phyloP scores from a whole-genome alignment of 1,284 basidiomycete genomes.

The Omphalotus olearius region DNA sequence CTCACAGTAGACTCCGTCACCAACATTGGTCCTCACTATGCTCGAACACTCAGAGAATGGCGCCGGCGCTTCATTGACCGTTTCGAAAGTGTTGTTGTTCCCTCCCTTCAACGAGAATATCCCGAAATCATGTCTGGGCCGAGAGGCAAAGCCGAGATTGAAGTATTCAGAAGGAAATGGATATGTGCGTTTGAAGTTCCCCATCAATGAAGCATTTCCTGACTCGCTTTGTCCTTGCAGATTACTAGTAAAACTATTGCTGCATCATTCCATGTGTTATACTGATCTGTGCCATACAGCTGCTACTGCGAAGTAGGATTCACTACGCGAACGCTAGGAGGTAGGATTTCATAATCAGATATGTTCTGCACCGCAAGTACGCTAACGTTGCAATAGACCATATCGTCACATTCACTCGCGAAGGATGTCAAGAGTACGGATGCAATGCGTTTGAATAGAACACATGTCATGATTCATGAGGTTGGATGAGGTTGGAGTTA shows the following conservation, averaged over 20 bases:
- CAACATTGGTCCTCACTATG: constrained; percentile 83
- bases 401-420: constrained; percentile 56
- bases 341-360: constrained; percentile 28
- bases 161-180: constrained; percentile 80
- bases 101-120: constrained; percentile 61
- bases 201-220: not conserved
- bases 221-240: constrained; percentile 18
- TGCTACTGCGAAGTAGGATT: constrained; percentile 79
- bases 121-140: constrained; percentile 46
- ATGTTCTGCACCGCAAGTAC: not conserved
- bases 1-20: constrained; percentile 68
- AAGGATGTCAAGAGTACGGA: constrained; percentile 49
- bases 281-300: constrained; percentile 32
- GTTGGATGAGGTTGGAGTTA: too few species aligned
- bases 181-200: constrained; percentile 48
- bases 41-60: constrained; percentile 84
- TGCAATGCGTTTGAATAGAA: constrained; percentile 35
- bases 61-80: constrained; percentile 55
- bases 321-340: constrained; percentile 63
- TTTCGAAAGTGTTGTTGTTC: constrained; percentile 63
- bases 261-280: not conserved
- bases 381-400: constrained; percentile 36
- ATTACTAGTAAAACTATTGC: constrained; percentile 35
- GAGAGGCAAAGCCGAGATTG: constrained; percentile 53
- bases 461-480: too few species aligned